Evolutionary conservation across 768 basidiomycete genomes (phyloP).

Genomic region (Boletus fagicola): DNA sequence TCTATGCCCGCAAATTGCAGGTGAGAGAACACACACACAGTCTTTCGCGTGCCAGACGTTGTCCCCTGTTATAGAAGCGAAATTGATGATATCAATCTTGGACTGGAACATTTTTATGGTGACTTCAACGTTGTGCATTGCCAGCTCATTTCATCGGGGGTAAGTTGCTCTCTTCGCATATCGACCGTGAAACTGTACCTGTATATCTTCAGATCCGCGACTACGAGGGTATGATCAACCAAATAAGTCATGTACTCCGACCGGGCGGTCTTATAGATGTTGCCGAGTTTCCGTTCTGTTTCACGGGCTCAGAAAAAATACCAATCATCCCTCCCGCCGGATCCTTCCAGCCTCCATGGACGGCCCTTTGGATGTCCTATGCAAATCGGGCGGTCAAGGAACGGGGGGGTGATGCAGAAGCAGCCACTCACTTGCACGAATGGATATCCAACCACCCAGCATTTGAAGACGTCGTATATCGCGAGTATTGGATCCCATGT

Average conservation of each 20-base stretch:
- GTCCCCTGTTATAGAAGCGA: conserved; percentile 54
- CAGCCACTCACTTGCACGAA: conserved; percentile 50
- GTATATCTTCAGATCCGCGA: conserved; percentile 56
- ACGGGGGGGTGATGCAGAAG: conserved; percentile 63
- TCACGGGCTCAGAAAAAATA: conserved; percentile 52
- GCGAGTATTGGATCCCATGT: conserved; percentile 63
- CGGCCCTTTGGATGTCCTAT: conserved; percentile 61
- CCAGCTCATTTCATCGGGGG: conserved; percentile 70
- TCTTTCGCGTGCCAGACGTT: conserved; percentile 5
- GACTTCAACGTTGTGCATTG: conserved; percentile 76
- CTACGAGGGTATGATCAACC: conserved; percentile 60
- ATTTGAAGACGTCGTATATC: conserved; percentile 58
- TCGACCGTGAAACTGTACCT: conserved; percentile 16
- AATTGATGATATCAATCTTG: conserved; percentile 82
- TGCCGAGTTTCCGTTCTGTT: conserved; percentile 65
- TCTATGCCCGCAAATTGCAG: conserved; percentile 70
- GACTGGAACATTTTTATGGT: conserved; percentile 77
- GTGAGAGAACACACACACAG: conserved; percentile 34
- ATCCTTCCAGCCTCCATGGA: conserved; percentile 51
- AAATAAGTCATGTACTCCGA: conserved; percentile 63
- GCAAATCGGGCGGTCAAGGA: conserved; percentile 50
- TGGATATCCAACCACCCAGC: conserved; percentile 55
- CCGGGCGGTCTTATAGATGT: conserved; percentile 68
- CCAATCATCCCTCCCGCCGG: conserved; percentile 44
- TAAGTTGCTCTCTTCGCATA: conserved; percentile 38